These are phyloP conservation scores for Cyclotella kingstonii DNA, from an alignment of 108 stramenopile species.

Conservation along the genomic window DNA sequence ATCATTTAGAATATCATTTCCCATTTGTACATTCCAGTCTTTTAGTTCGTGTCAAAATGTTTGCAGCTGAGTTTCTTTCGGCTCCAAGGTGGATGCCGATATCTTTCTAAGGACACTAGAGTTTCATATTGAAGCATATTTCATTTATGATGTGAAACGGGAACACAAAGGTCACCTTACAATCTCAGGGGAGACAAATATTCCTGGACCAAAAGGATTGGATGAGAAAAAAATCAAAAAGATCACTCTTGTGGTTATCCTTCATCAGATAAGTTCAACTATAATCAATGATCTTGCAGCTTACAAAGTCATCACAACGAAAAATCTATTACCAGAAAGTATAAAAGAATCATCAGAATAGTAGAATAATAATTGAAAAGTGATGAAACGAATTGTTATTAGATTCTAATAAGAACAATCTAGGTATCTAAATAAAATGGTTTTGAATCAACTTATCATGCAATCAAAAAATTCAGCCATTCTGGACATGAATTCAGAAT, in stretches of 20 bases:
- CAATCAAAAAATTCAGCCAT: too few relatives aligned
- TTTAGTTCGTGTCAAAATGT: background rate
- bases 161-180: background rate
- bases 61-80: background rate
- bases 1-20: background rate
- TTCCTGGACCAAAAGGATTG: background rate
- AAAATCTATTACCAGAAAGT: background rate
- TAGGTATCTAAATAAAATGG: too few relatives aligned
- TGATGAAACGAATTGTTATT: background rate
- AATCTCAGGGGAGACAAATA: background rate
- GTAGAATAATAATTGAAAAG: conserved; percentile 4
- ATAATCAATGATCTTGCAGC: background rate
- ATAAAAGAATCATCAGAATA: background rate
- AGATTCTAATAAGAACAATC: too few relatives aligned
- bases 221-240: background rate
- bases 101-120: conserved; percentile 5
- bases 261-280: conserved; percentile 1
- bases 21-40: background rate
- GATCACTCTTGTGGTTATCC: conserved; percentile 12
- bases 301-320: conserved; percentile 14
- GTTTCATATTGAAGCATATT: background rate
- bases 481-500: too few relatives aligned
- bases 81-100: conserved; percentile 7
- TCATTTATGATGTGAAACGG: background rate
- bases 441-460: too few relatives aligned